These are phyloP conservation scores for Aulographum hederae DNA, from an alignment of 2,329 filamentous ascomycete species.

Conservation along the genomic window DNA sequence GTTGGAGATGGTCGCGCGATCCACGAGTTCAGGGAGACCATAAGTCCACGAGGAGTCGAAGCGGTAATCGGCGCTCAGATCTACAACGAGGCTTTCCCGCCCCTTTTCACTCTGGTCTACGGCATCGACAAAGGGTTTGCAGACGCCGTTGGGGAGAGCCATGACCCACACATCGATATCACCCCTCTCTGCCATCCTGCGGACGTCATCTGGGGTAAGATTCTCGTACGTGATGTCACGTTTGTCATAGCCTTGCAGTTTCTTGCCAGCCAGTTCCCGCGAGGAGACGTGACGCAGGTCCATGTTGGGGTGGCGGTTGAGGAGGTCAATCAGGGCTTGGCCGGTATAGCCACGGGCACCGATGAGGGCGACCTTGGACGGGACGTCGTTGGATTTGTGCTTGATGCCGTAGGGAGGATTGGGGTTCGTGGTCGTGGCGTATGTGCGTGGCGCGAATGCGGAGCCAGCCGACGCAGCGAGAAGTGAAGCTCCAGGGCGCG, in stretches of 20 bases:
- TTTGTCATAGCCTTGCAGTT: slow-evolving; percentile 80
- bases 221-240: slow-evolving; percentile 85
- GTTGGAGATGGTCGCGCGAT: slow-evolving; percentile 56
- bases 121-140: slow-evolving; percentile 83
- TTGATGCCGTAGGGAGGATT: slow-evolving; percentile 81
- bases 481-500: background rate
- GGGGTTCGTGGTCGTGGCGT: slow-evolving; percentile 56
- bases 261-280: slow-evolving; percentile 73
- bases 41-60: slow-evolving; percentile 80
- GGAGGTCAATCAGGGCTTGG: slow-evolving; percentile 69
- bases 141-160: slow-evolving; percentile 89
- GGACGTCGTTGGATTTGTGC: slow-evolving; percentile 65
- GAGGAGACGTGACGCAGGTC: slow-evolving; percentile 86
- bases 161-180: slow-evolving; percentile 94
- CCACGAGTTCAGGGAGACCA: slow-evolving; percentile 70
- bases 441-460: slow-evolving; percentile 21
- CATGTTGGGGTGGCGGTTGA: slow-evolving; percentile 78
- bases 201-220: slow-evolving; percentile 69
- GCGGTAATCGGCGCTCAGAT: slow-evolving; percentile 91
- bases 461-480: background rate
- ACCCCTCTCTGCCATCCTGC: slow-evolving; percentile 63
- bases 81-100: slow-evolving; percentile 59
- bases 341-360: slow-evolving; percentile 90
- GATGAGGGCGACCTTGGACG: slow-evolving; percentile 69
- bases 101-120: slow-evolving; percentile 51